Evolutionary conservation across 2,329 filamentous ascomycete species (phyloP).

Genomic region (Zymoseptoria ardabiliae): DNA sequence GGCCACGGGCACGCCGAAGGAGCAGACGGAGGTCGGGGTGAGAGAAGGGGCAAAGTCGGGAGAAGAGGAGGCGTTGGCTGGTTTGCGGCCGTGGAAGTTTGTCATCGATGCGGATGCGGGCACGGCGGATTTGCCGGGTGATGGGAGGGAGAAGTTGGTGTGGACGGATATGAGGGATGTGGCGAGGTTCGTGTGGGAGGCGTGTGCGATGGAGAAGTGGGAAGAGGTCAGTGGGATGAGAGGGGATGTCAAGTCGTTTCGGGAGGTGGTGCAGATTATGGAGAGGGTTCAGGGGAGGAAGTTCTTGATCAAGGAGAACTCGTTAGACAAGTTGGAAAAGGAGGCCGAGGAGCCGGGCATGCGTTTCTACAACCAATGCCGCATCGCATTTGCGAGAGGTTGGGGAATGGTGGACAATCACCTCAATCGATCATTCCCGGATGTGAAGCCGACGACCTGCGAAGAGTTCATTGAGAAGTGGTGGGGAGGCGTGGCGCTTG

Average conservation of each 20-base stretch:
- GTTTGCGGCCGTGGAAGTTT: constrained; percentile 34
- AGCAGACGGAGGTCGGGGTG: constrained; percentile 14
- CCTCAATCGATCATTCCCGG: constrained; percentile 22
- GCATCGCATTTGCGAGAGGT: constrained; percentile 18
- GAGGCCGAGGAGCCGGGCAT: constrained; percentile 13
- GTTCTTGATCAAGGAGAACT: constrained; percentile 23
- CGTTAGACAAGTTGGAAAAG: constrained; percentile 15
- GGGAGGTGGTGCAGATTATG: constrained; percentile 20
- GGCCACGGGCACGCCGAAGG: constrained; percentile 25
- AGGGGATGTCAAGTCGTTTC: constrained; percentile 21
- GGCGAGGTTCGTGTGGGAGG: constrained; percentile 38
- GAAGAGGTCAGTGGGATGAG: constrained; percentile 34
- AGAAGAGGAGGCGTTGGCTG: constrained; percentile 26
- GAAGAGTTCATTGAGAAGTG: constrained; percentile 25
- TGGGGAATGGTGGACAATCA: constrained; percentile 21
- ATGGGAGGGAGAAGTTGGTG: constrained; percentile 38
- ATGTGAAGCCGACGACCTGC: constrained; percentile 20
- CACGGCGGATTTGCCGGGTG: constrained; percentile 43
- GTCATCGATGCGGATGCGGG: constrained; percentile 40
- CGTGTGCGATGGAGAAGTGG: constrained; percentile 39
- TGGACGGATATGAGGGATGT: constrained; percentile 47
- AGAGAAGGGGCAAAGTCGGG: constrained; percentile 18
- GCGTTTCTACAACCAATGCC: constrained; percentile 26
- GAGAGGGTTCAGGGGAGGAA: constrained; percentile 24
- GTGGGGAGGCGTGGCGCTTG: constrained; percentile 24